These are phyloP conservation scores for Penicillium manginii DNA, from an alignment of 495 filamentous ascomycete genomes.

Conservation along the genomic window DNA sequence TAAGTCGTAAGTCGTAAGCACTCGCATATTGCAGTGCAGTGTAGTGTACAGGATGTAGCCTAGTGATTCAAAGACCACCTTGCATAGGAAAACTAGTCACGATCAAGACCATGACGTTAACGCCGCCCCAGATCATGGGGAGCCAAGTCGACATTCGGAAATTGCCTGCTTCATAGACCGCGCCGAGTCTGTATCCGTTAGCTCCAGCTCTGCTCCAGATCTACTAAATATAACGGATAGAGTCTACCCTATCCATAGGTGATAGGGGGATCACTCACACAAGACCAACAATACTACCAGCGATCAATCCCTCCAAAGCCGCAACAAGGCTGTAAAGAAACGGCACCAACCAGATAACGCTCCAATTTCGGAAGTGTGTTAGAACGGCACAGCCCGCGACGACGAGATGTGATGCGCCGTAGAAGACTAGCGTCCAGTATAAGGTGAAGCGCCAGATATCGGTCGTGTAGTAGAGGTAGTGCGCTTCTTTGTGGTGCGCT, in stretches of 20 bases:
- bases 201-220: constrained; percentile 4
- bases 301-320: constrained; percentile 79
- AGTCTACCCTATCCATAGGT: neutral
- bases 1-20: neutral
- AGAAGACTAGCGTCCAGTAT: constrained; percentile 74
- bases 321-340: constrained; percentile 74
- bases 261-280: constrained; percentile 66
- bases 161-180: constrained; percentile 83
- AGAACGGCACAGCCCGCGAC: constrained; percentile 73
- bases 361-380: constrained; percentile 72
- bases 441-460: constrained; percentile 95
- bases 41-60: neutral
- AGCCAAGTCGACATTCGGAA: constrained; percentile 98
- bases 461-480: constrained; percentile 73
- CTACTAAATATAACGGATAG: neutral
- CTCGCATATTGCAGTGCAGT: neutral
- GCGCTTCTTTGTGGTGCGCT: constrained; percentile 48
- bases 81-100: constrained; percentile 94
- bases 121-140: constrained; percentile 89
- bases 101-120: constrained; percentile 87
- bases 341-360: constrained; percentile 76
- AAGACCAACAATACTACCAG: constrained; percentile 86
- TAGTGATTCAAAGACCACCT: constrained; percentile 75
- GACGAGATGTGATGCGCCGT: constrained; percentile 43
- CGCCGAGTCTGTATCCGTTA: constrained; percentile 68